These are phyloP conservation scores for Herpetomonas samuelpessoai DNA, from an alignment of 208 protist species.

Conservation along the genomic window DNA sequence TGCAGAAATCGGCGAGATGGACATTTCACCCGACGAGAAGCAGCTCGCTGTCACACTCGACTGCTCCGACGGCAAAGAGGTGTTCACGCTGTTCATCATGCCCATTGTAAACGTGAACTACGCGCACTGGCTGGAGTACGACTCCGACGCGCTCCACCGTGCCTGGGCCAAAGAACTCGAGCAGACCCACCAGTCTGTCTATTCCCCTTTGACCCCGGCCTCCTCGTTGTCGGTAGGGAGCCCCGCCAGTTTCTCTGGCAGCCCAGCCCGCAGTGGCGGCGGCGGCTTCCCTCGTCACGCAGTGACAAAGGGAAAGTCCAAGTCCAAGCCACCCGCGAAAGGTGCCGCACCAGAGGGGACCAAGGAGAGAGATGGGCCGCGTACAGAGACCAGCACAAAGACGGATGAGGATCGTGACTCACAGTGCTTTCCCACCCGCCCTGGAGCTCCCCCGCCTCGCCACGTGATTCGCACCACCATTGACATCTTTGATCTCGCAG, in stretches of 20 bases:
- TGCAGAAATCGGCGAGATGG: conserved; percentile 64
- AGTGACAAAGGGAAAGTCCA: background rate
- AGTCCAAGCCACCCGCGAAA: background rate
- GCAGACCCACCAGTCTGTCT: conserved; percentile 36
- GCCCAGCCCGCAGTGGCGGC: background rate
- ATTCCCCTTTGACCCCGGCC: conserved; percentile 18
- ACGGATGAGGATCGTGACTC: background rate
- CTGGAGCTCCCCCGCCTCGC: conserved; percentile 4
- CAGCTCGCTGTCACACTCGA: conserved; percentile 51
- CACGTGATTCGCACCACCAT: conserved; percentile 41
- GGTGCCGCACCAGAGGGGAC: background rate
- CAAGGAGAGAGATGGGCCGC: too few relatives aligned
- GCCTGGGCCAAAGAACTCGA: conserved; percentile 29
- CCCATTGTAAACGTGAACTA: conserved; percentile 54
- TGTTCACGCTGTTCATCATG: conserved; percentile 60
- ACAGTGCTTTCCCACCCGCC: background rate
- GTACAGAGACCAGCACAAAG: background rate
- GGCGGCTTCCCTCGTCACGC: background rate
- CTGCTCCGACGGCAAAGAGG: conserved; percentile 57
- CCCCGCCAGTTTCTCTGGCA: conserved; percentile 6
- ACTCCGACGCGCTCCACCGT: conserved; percentile 24
- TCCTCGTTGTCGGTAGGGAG: conserved; percentile 3
- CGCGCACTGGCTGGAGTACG: conserved; percentile 29
- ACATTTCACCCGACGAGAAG: conserved; percentile 49
- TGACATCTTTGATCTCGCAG: conserved; percentile 51